Percentiles rank a stretch among this genome's conserved stretches.
These are phyloP conservation scores for Arabis hirsuta DNA, from an alignment of 345 rosid genomes.

Conservation along the genomic window DNA sequence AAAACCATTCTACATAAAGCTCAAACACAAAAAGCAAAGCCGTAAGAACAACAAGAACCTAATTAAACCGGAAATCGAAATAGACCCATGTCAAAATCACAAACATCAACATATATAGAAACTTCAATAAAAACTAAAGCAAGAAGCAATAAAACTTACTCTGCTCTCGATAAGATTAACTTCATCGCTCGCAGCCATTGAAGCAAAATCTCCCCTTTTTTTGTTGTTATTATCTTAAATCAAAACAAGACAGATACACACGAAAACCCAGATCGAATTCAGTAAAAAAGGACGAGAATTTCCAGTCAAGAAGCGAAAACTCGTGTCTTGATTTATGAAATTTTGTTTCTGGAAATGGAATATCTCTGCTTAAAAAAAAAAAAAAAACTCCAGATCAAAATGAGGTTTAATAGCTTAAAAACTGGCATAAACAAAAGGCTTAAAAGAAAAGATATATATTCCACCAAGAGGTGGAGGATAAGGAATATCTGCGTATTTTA, in stretches of 20 bases:
- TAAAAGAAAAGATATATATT: slow-evolving; percentile 10
- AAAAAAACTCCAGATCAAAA: slow-evolving; percentile 21
- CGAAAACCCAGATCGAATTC: slow-evolving; percentile 37
- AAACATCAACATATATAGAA: slow-evolving; percentile 4
- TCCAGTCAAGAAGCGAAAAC: background rate
- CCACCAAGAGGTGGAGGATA: slow-evolving; percentile 41
- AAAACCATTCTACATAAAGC: slow-evolving; percentile 24
- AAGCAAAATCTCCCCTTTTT: background rate
- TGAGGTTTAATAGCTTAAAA: slow-evolving; percentile 29
- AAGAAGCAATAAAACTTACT: slow-evolving; percentile 48
- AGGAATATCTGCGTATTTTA: slow-evolving; percentile 41
- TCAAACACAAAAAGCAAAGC: slow-evolving; percentile 23
- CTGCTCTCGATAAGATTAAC: slow-evolving; percentile 72
- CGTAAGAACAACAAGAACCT: slow-evolving; percentile 19
- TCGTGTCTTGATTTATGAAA: slow-evolving; percentile 13
- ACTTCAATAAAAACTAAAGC: background rate
- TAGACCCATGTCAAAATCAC: slow-evolving; percentile 34
- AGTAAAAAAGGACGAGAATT: slow-evolving; percentile 3
- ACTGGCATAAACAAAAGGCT: slow-evolving; percentile 5
- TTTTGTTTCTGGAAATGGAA: slow-evolving; percentile 10
- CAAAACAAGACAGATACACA: slow-evolving; percentile 1
- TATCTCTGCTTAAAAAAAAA: slow-evolving; percentile 5
- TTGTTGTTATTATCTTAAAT: background rate
- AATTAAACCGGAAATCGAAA: slow-evolving; percentile 34
- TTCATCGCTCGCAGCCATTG: slow-evolving; percentile 78